Conservation (phyloP, 345 rosid genomes). For the Jatropha curcas region DNA sequence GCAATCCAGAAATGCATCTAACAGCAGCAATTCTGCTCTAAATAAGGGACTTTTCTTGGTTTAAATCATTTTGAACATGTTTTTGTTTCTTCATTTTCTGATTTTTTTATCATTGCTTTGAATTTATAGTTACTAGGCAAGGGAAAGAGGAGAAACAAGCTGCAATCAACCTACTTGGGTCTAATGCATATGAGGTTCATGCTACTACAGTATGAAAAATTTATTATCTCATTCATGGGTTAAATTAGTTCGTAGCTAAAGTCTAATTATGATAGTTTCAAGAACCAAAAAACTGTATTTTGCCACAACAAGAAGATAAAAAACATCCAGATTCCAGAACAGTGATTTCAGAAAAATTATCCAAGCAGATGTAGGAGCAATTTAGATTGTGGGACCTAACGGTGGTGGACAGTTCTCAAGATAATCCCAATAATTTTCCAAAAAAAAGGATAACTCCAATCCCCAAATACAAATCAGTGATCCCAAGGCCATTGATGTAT, state of each 20-base stretch:
- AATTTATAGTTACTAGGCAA: too few relatives aligned
- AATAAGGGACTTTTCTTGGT: too few relatives aligned
- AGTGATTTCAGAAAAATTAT: neutral
- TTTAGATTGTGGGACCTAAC: slow-evolving; percentile 1
- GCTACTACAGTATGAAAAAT: neutral
- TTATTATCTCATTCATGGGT: too few relatives aligned
- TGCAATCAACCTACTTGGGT: too few relatives aligned
- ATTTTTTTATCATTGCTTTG: too few relatives aligned
- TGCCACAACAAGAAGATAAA: neutral
- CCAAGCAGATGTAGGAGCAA: neutral
- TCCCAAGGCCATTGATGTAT: slow-evolving; percentile 5
- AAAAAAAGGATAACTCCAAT: slow-evolving; percentile 12
- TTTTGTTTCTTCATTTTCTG: too few relatives aligned
- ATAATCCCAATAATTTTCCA: slow-evolving; percentile 10
- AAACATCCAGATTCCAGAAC: neutral
- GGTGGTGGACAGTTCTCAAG: slow-evolving; percentile 13
- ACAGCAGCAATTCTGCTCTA: too few relatives aligned
- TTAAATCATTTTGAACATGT: too few relatives aligned
- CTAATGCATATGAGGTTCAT: neutral
- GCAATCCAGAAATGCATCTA: too few relatives aligned
- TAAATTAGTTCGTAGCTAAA: too few relatives aligned
- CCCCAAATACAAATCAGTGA: slow-evolving; percentile 4
- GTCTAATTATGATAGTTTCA: neutral
- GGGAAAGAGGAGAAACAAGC: too few relatives aligned
- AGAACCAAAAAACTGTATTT: neutral